Evolutionary conservation across 805 yeast species (phyloP).

Genomic region (Yamadazyma sp.): DNA sequence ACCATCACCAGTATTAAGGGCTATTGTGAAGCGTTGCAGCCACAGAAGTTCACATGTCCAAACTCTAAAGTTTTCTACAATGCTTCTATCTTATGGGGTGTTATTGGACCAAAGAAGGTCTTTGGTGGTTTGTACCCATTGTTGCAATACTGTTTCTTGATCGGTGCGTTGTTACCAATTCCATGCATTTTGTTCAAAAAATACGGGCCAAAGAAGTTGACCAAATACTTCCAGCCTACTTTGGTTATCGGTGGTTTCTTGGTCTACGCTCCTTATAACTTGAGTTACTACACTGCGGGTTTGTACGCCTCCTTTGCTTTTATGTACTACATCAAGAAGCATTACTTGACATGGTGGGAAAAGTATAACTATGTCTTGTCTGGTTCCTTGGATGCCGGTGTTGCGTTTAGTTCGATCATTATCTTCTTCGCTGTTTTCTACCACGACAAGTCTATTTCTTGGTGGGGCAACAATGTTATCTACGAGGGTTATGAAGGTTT

Average conservation of each 20-base stretch:
- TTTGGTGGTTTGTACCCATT: constrained; percentile 34
- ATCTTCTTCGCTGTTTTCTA: constrained; percentile 40
- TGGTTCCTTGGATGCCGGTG: constrained; percentile 32
- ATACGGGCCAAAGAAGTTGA: constrained; percentile 20
- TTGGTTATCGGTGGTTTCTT: constrained; percentile 34
- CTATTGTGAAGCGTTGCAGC: constrained; percentile 43
- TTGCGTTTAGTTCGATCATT: constrained; percentile 34
- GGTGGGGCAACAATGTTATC: constrained; percentile 32
- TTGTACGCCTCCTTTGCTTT: constrained; percentile 25
- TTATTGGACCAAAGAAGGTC: constrained; percentile 49
- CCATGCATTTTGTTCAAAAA: constrained; percentile 23
- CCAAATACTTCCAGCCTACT: constrained; percentile 34
- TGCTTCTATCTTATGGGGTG: constrained; percentile 66
- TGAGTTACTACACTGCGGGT: constrained; percentile 31
- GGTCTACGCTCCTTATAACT: constrained; percentile 32
- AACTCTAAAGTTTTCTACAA: constrained; percentile 40
- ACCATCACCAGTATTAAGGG: constrained; percentile 27
- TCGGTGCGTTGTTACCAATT: constrained; percentile 29
- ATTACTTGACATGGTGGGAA: constrained; percentile 34
- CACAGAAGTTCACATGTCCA: constrained; percentile 44
- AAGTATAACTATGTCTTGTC: constrained; percentile 36
- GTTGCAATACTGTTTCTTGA: constrained; percentile 34
- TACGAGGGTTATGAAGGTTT: constrained; percentile 39
- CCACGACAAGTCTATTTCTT: constrained; percentile 26
- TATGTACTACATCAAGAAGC: constrained; percentile 29